A percentile compares a stretch with the other conserved stretches of the same genome.
Evolutionary conservation across 2,329 filamentous ascomycete species (phyloP).

Genomic region (Pseudogymnoascus sp.): DNA sequence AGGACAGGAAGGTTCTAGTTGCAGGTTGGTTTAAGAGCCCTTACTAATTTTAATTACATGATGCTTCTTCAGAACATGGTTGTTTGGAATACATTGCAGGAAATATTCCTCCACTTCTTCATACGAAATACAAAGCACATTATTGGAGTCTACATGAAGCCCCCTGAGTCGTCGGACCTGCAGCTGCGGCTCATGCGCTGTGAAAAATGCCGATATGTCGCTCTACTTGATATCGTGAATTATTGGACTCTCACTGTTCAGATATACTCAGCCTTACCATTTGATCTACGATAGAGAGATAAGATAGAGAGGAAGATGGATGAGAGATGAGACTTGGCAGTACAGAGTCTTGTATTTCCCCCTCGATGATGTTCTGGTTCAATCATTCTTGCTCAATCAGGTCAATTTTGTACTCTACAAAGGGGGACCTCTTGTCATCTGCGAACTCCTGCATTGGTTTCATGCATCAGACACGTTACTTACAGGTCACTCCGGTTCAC

Average conservation of each 20-base stretch:
- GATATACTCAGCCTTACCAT: not conserved
- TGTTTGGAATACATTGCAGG: conserved; percentile 8
- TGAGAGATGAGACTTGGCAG: not conserved
- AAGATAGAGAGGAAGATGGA: not conserved
- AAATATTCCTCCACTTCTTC: not conserved
- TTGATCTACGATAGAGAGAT: not conserved
- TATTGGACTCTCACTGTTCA: not conserved
- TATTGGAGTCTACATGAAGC: not conserved
- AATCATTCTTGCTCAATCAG: not conserved
- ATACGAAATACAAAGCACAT: conserved; percentile 6
- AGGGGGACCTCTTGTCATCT: not conserved
- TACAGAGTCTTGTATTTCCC: not conserved
- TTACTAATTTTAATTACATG: conserved; percentile 10
- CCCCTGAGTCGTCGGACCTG: not conserved
- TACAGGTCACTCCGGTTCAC: not conserved
- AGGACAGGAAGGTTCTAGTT: conserved; percentile 12
- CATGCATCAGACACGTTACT: conserved; percentile 5
- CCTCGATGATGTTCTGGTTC: not conserved
- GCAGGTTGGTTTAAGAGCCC: conserved; percentile 9
- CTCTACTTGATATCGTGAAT: not conserved
- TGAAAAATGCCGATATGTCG: not conserved
- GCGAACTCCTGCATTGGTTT: not conserved
- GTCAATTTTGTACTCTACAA: not conserved
- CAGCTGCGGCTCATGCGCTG: not conserved
- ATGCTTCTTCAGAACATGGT: conserved; percentile 10